Evolutionary conservation across 2,329 filamentous ascomycete genomes (phyloP).

Genomic region (Fusarium sp.): DNA sequence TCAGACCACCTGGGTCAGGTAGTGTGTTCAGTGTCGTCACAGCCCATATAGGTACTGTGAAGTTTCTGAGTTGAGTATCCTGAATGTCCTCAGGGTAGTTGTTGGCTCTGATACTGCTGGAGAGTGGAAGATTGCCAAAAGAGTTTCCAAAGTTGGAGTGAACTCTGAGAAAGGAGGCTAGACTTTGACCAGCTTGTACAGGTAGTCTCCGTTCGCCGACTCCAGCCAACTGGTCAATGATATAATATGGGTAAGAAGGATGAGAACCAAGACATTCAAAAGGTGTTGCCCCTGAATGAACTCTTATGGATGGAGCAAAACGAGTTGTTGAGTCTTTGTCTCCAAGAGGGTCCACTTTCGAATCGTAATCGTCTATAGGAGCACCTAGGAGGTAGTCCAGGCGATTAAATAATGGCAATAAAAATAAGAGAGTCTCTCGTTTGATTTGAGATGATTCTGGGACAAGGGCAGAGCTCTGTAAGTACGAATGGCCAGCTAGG

Average conservation of each 20-base stretch:
- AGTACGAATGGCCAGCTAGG: background rate
- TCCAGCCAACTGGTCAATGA: fast-evolving
- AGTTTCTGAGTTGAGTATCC: constrained; percentile 4
- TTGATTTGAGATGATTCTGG: background rate
- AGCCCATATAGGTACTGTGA: background rate
- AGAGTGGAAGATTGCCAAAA: constrained; percentile 12
- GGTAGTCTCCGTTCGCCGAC: background rate
- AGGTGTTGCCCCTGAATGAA: no score
- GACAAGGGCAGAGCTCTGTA: background rate
- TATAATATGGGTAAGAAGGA: fast-evolving
- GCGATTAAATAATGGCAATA: background rate
- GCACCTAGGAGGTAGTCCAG: background rate
- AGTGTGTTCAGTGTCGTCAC: constrained; percentile 3
- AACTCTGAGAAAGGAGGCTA: fast-evolving
- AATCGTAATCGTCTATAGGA: background rate
- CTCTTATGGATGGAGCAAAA: no score
- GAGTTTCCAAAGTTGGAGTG: background rate
- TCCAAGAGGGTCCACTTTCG: background rate
- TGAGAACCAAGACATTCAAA: background rate
- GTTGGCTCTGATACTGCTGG: background rate
- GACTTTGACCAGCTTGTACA: fast-evolving
- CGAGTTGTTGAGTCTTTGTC: background rate
- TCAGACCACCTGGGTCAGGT: background rate
- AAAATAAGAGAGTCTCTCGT: background rate
- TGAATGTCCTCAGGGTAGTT: constrained; percentile 6